phyloP scores from a whole-genome alignment of 2,329 filamentous ascomycete genomes.

The Penicillium sp. region DNA sequence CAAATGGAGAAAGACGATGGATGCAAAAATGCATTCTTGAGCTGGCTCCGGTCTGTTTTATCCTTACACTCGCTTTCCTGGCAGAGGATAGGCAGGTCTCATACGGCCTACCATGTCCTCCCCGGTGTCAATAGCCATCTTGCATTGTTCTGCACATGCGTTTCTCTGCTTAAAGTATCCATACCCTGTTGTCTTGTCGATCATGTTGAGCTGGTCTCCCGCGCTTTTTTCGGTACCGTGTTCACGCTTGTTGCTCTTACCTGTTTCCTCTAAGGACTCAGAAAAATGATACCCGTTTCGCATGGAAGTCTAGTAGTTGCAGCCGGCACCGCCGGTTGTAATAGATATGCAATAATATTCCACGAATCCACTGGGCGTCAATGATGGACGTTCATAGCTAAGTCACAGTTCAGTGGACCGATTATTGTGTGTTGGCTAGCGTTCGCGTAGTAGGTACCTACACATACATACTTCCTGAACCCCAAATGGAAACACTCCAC shows the following conservation, averaged over 20 bases:
- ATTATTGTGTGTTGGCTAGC: background rate
- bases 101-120: background rate
- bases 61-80: background rate
- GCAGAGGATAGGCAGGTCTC: no score
- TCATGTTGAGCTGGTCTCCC: background rate
- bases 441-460: background rate
- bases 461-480: background rate
- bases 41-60: background rate
- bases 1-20: slow-evolving; percentile 63
- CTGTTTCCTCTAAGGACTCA: background rate
- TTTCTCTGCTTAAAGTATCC: background rate
- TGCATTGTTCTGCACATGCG: background rate
- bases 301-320: background rate
- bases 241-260: background rate
- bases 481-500: background rate
- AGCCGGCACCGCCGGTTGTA: background rate
- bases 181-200: background rate
- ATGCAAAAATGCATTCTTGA: slow-evolving; percentile 34
- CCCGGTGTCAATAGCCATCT: background rate
- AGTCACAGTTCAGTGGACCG: background rate
- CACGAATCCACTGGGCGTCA: background rate
- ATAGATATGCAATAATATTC: no score
- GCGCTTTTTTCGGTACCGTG: background rate
- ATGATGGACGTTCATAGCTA: background rate
- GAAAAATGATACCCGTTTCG: background rate